phyloP scores from a whole-genome alignment of 1,284 basidiomycete genomes.

The Amylostereum areolatum region DNA sequence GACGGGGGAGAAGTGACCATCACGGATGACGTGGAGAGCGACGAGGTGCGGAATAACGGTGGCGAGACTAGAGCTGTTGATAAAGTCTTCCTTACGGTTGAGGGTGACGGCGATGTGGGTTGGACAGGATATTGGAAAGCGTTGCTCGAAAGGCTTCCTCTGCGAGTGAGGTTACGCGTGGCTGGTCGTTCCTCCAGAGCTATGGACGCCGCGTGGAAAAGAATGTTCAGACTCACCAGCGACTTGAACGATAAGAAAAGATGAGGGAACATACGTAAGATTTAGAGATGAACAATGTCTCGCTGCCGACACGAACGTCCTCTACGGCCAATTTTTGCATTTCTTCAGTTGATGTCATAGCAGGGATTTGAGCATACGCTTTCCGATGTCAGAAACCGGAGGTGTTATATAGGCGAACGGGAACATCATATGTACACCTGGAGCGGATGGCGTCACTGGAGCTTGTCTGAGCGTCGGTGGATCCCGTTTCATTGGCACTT shows the following conservation, averaged over 20 bases:
- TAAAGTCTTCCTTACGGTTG: constrained; percentile 1
- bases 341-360: constrained; percentile 1
- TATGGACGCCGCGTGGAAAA: too few relatives aligned
- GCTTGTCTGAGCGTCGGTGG: too few relatives aligned
- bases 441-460: constrained; percentile 1
- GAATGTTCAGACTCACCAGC: too few relatives aligned
- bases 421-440: too few relatives aligned
- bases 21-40: constrained; percentile 4
- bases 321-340: constrained; percentile 1
- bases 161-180: neutral
- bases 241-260: neutral
- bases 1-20: neutral
- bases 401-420: too few relatives aligned
- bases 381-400: too few relatives aligned
- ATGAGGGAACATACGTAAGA: constrained; percentile 5
- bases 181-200: constrained; percentile 8
- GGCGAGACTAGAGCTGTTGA: constrained; percentile 1
- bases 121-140: neutral
- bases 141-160: neutral
- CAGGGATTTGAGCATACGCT: too few relatives aligned
- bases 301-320: constrained; percentile 8
- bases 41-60: constrained; percentile 1
- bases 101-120: constrained; percentile 2
- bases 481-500: too few relatives aligned
- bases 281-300: constrained; percentile 5